These are phyloP conservation scores for Spizellomyces sp. DNA, from an alignment of 192 early-diverging fungal species.

Conservation along the genomic window DNA sequence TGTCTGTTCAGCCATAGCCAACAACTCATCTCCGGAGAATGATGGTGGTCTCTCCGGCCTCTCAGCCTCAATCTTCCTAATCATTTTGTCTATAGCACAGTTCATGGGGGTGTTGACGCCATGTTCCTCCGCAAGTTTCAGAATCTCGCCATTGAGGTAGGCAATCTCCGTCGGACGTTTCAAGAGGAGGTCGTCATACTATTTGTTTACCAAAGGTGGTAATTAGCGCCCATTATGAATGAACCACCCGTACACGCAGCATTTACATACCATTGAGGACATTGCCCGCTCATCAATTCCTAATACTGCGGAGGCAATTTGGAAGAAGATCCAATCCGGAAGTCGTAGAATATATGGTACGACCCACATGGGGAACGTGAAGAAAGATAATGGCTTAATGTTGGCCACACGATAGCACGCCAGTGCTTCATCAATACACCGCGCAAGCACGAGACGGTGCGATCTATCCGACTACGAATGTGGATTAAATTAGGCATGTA, in stretches of 20 bases:
- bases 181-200: background rate
- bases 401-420: too few relatives aligned
- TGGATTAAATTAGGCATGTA: too few relatives aligned
- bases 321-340: too few relatives aligned
- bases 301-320: background rate
- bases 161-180: conserved; percentile 2
- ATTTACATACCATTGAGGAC: background rate
- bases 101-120: background rate
- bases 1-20: background rate
- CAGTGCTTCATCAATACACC: too few relatives aligned
- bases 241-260: too few relatives aligned
- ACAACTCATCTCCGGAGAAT: background rate
- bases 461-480: too few relatives aligned
- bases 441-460: too few relatives aligned
- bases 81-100: background rate
- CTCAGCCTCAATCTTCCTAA: background rate
- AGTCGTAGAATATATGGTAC: too few relatives aligned
- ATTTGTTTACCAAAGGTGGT: too few relatives aligned
- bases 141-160: background rate
- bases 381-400: too few relatives aligned
- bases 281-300: conserved; percentile 4
- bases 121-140: background rate
- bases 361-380: too few relatives aligned
- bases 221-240: too few relatives aligned
- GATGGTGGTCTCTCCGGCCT: background rate